Evolutionary conservation across 139 green algal genomes (phyloP).

Genomic region (Micractinium conductrix): DNA sequence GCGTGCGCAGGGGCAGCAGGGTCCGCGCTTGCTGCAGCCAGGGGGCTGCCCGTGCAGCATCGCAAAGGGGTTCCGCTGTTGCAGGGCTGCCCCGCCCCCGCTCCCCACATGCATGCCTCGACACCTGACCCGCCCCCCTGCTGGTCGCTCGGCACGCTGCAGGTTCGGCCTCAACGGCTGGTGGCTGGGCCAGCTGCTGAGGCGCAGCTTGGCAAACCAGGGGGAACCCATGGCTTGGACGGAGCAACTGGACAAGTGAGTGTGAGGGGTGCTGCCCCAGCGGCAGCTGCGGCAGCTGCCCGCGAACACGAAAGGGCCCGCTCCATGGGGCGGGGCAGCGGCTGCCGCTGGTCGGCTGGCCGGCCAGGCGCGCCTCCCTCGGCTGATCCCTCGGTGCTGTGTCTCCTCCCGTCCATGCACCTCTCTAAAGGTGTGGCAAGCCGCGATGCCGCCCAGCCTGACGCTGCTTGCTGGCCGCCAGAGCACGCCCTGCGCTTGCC

Average conservation of each 20-base stretch:
- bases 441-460: neutral
- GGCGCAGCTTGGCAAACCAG: neutral
- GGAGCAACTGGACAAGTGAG: conserved; percentile 13
- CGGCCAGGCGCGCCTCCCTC: too few species aligned
- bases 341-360: neutral
- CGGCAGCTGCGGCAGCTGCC: neutral
- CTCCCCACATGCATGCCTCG: too few species aligned
- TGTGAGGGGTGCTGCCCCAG: neutral
- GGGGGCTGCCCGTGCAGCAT: too few species aligned
- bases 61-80: too few species aligned
- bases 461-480: neutral
- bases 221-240: too few species aligned
- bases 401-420: too few species aligned
- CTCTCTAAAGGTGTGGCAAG: neutral
- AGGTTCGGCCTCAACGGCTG: conserved; percentile 30
- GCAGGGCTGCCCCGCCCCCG: too few species aligned
- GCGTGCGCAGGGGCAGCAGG: too few species aligned
- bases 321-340: neutral
- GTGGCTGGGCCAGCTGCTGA: neutral
- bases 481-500: neutral
- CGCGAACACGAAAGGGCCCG: neutral
- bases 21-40: too few species aligned
- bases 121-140: too few species aligned
- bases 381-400: too few species aligned
- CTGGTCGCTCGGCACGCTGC: too few species aligned